phyloP scores from a whole-genome alignment of 2,329 filamentous ascomycete species.

The Cryphonectria carpinicola region DNA sequence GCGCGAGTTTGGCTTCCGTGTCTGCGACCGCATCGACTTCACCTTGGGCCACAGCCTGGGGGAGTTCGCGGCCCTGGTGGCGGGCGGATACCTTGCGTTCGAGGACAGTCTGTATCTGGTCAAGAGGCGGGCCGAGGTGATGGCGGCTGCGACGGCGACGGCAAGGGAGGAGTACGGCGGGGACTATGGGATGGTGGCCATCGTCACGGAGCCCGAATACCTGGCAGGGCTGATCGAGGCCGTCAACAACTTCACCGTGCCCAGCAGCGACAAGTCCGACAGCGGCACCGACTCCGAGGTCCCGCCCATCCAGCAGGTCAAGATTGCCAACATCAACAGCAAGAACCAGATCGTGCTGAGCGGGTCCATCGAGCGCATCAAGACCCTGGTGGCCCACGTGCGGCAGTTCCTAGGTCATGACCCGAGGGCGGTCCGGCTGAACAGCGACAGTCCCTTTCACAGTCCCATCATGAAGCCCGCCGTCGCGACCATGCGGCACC shows the following conservation, averaged over 20 bases:
- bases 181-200: slow-evolving; percentile 91
- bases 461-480: slow-evolving; percentile 90
- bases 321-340: slow-evolving; percentile 92
- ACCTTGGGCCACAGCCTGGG: slow-evolving; percentile 89
- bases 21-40: slow-evolving; percentile 72
- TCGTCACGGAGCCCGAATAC: slow-evolving; percentile 84
- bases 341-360: slow-evolving; percentile 96
- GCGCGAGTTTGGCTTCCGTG: slow-evolving; percentile 78
- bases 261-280: slow-evolving; percentile 66
- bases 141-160: slow-evolving; percentile 74
- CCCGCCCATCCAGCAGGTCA: slow-evolving; percentile 81
- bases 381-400: slow-evolving; percentile 79
- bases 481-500: slow-evolving; percentile 69
- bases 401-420: slow-evolving; percentile 91
- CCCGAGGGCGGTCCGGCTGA: slow-evolving; percentile 82
- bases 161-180: slow-evolving; percentile 71
- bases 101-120: slow-evolving; percentile 79
- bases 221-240: slow-evolving; percentile 70
- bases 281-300: slow-evolving; percentile 63
- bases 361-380: slow-evolving; percentile 82
- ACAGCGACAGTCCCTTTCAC: slow-evolving; percentile 89
- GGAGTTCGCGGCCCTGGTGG: slow-evolving; percentile 89
- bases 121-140: slow-evolving; percentile 76
- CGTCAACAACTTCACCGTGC: slow-evolving; percentile 74
- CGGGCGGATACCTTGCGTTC: slow-evolving; percentile 79